Base-by-base conservation (phyloP, 1,284 basidiomycete species). In the Trametes sp. region DNA sequence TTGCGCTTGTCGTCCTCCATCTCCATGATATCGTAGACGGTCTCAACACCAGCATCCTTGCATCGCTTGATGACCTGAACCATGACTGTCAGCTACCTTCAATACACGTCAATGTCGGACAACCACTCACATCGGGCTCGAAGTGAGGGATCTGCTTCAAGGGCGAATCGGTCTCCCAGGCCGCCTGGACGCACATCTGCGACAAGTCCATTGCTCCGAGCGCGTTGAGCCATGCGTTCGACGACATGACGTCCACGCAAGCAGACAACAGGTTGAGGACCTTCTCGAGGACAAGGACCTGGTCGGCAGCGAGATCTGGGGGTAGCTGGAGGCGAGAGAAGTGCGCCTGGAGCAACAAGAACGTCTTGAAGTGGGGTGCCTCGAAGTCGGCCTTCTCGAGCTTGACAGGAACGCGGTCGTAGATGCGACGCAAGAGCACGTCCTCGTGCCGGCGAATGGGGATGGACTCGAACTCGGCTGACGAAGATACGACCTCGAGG, bases 161-260 rank as follows among this genome's bases (percentile, higher is more conserved):
- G 0, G 95, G 94, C 49, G 92, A 95, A 76, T 98, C 98, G 33
- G 90, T 92, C 73, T 99, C 96, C 97, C 97, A 98, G 75, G 97
- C 90, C 0, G 94, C 96, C 77, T 99, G 98, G 2, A 98, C 95
- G 76, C 94, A 96, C 97, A 99, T 99, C 79, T 99, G 98, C n/a
- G 92, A 94, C 62, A 99, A 77, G 79, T 99, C 98, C 98, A 99
- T 99, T 0, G 96, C 97, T 53, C 96, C 93, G 16, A 98, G 81
- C 1, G 96, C 97, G 73, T 91, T 97, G 71, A 99, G 77, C 90
- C 90, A 97, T 3, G 94, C 95, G 73, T 98, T 98, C 52, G 92
- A 95, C 5, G 93, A 96, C 95, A 99, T 96, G 63, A 99, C 97
- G 75, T 98, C 97, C 36, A 98, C 96, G 73, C 95, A 96, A 2